phyloP scores from a whole-genome alignment of 495 filamentous ascomycete species.

The Pseudevernia furfuracea region DNA sequence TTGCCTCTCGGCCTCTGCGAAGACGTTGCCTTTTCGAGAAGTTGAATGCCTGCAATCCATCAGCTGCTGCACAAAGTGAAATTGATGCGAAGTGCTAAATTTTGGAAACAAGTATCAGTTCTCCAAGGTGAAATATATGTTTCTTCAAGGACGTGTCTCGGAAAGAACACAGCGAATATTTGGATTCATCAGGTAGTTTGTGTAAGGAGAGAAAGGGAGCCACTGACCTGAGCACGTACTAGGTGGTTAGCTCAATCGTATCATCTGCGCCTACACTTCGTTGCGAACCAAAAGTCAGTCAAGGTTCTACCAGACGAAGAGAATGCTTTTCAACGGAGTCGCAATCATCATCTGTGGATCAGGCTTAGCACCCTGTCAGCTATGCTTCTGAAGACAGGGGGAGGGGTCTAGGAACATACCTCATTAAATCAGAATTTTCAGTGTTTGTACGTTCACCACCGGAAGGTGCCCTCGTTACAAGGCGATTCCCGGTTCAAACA shows the following conservation, averaged over 20 bases:
- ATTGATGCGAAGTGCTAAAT: not conserved
- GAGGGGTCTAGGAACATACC: conserved; percentile 45
- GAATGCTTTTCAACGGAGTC: not conserved
- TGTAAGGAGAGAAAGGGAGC: not conserved
- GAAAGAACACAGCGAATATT: conserved; percentile 76
- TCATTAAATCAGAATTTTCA: conserved; percentile 99
- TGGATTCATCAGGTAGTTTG: conserved; percentile 58
- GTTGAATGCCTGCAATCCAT: not conserved
- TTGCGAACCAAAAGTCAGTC: conserved; percentile 5
- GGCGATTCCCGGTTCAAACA: conserved; percentile 75
- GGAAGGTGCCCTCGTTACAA: conserved; percentile 64
- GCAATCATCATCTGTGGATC: conserved; percentile 23
- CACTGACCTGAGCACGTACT: not conserved
- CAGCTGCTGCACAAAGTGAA: not conserved
- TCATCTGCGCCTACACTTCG: conserved; percentile 9
- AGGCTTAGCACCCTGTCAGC: conserved; percentile 38
- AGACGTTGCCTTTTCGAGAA: not conserved
- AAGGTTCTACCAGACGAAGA: not conserved
- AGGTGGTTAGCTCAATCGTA: not conserved
- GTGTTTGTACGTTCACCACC: conserved; percentile 71
- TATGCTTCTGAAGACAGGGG: not conserved
- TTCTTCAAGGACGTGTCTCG: conserved; percentile 67
- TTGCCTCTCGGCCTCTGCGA: not conserved
- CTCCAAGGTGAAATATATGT: conserved; percentile 84
- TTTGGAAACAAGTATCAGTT: conserved; percentile 57